Conservation (phyloP, 78 protist species). For the Chrysochromulina tobinii region DNA sequence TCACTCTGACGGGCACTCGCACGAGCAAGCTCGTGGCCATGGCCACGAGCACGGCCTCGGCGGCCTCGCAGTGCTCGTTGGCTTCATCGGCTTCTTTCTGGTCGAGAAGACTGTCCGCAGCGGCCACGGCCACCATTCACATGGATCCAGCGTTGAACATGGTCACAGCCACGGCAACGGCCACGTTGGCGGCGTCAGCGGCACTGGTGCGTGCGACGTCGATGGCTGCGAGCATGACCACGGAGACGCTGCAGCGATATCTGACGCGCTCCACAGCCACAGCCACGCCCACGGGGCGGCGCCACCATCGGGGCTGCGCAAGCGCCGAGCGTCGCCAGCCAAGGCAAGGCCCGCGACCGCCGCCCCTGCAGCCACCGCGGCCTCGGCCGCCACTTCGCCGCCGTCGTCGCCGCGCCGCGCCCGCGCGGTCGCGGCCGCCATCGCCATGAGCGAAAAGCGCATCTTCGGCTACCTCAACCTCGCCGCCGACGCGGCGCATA, state of each 20-base stretch:
- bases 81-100: slow-evolving; percentile 46
- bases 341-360: background rate
- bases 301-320: background rate
- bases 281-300: background rate
- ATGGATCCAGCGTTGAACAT: background rate
- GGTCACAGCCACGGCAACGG: slow-evolving; percentile 32
- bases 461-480: slow-evolving; percentile 50
- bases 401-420: background rate
- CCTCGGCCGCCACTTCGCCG: no score
- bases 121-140: background rate
- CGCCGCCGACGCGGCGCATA: slow-evolving; percentile 69
- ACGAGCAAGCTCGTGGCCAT: background rate
- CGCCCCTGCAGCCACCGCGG: background rate
- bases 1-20: background rate
- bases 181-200: background rate
- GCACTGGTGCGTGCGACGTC: background rate
- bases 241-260: no score
- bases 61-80: slow-evolving; percentile 40
- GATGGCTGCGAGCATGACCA: background rate
- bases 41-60: slow-evolving; percentile 21
- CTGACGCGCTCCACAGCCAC: background rate
- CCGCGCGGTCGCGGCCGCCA: background rate
- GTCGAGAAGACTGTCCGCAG: slow-evolving; percentile 52
- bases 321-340: background rate
- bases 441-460: background rate